Evolutionary conservation across 2,329 filamentous ascomycete species (phyloP), one percentile per base, ranked within the genome.

Genomic region (Colletotrichum tabaci): DNA sequence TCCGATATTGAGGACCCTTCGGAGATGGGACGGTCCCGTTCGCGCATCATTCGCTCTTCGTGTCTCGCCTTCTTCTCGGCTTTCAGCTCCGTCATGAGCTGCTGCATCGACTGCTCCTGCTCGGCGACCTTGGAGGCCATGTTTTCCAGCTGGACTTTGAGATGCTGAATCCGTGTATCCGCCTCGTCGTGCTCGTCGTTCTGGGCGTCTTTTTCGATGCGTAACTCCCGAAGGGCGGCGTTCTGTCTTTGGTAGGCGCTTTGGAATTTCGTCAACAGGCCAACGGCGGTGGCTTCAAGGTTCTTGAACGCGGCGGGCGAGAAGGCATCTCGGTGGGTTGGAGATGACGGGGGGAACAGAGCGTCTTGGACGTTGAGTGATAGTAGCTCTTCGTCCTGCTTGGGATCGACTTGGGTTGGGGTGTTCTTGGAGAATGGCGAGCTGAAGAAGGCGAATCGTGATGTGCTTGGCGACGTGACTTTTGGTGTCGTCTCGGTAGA

Each of bases 221-320:
- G 82, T 12, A 89, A 74, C 52, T 91, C 88, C 13, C 82, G 82
- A 1, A 89, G 78, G n/a, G 85, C 82, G 0, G 82, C 73, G 6
- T 87, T 86, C 30, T 87, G 87, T 65, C 85, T 80, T 58, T 87
- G 87, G 77, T 91, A 92, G 40, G 89, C 90, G 13, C 79, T 80
- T 75, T 92, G 91, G 74, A 91, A 87, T 76, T 84, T 87, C 26
- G 81, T 82, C 30, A 92, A 78, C 5, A 91, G 80, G 4, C 87
- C 87, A 5, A 83, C 81, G 3, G 90, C 90, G 67, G 89, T 90
- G 73, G 82, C 80, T 69, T 89, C 88, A n/a, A 91, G 82, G 76
- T 89, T 91, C 77, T 89, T 90, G 80, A 87, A 92, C 12, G 87
- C 86, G 0, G 87, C 84, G 0, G 89, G 89, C 1, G 89, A 90